A percentile compares a stretch with the other conserved stretches of the same genome.
Conservation (phyloP, 1,284 basidiomycete genomes). For the Apiotrichum sp. region DNA sequence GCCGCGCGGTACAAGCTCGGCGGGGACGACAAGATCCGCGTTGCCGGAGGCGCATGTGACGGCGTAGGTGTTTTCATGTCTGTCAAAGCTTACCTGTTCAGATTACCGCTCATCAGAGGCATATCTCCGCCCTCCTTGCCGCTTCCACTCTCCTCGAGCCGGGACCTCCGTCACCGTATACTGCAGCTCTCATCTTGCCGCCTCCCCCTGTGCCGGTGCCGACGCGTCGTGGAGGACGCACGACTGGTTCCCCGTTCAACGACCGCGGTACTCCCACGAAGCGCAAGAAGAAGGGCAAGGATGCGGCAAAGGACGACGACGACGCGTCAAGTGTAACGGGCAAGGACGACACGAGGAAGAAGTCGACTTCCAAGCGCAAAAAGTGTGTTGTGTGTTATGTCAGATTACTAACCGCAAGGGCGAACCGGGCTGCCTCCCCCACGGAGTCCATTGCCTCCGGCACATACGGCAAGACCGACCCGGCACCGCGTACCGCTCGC, state of each 20-base stretch:
- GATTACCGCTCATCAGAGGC: conserved; percentile 63
- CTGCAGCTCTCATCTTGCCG: conserved; percentile 60
- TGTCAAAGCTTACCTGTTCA: conserved; percentile 22
- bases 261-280: conserved; percentile 34
- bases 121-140: conserved; percentile 53
- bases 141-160: conserved; percentile 49
- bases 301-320: conserved; percentile 34
- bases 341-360: conserved; percentile 32
- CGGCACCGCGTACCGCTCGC: conserved; percentile 35
- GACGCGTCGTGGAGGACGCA: conserved; percentile 32
- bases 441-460: conserved; percentile 40
- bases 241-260: conserved; percentile 38
- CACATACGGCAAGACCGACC: conserved; percentile 29
- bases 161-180: conserved; percentile 47
- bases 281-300: conserved; percentile 35
- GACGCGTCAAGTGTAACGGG: conserved; percentile 34
- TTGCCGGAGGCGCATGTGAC: conserved; percentile 90
- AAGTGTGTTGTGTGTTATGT: conserved; percentile 27
- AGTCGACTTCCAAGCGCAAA: conserved; percentile 30
- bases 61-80: conserved; percentile 49
- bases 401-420: conserved; percentile 12
- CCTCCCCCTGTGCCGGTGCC: conserved; percentile 54
- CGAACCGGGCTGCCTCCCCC: conserved; percentile 35
- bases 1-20: conserved; percentile 86
- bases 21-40: conserved; percentile 97